Evolutionary conservation across 2,329 filamentous ascomycete genomes (phyloP).

Genomic region (Fusarium sp.): DNA sequence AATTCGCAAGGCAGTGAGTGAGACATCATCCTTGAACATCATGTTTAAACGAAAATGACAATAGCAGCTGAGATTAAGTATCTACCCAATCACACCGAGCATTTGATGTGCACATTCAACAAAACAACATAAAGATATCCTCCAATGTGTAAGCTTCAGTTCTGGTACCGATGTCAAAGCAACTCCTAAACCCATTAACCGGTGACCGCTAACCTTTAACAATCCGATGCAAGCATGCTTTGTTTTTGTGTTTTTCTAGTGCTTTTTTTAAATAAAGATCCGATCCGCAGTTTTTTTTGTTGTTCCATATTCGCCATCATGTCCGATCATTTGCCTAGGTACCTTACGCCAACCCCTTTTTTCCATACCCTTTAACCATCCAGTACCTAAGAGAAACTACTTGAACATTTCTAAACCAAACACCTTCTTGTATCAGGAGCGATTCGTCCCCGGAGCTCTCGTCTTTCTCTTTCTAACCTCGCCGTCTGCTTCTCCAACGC

Average conservation of each 20-base stretch:
- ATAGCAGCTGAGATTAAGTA: background rate
- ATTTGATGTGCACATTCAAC: background rate
- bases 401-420: constrained; percentile 4
- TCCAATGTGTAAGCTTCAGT: background rate
- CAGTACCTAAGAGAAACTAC: constrained; percentile 2
- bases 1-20: background rate
- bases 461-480: constrained; percentile 49
- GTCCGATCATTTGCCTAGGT: background rate
- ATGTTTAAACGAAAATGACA: background rate
- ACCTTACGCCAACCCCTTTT: background rate
- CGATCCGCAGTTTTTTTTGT: constrained; percentile 7
- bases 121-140: background rate
- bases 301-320: constrained; percentile 21
- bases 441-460: constrained; percentile 41
- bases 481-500: constrained; percentile 51
- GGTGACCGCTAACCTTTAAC: background rate
- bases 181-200: constrained; percentile 22
- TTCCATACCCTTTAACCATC: background rate
- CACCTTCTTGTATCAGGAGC: constrained; percentile 20
- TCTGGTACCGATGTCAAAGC: constrained; percentile 6
- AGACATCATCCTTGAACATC: background rate
- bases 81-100: background rate
- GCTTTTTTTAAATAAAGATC: background rate
- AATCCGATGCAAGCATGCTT: background rate
- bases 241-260: constrained; percentile 1